Percentiles rank a stretch among this genome's conserved stretches.
Evolutionary conservation across 177 flowering plant genomes (phyloP).

Genomic region (Vitis hybrid): DNA sequence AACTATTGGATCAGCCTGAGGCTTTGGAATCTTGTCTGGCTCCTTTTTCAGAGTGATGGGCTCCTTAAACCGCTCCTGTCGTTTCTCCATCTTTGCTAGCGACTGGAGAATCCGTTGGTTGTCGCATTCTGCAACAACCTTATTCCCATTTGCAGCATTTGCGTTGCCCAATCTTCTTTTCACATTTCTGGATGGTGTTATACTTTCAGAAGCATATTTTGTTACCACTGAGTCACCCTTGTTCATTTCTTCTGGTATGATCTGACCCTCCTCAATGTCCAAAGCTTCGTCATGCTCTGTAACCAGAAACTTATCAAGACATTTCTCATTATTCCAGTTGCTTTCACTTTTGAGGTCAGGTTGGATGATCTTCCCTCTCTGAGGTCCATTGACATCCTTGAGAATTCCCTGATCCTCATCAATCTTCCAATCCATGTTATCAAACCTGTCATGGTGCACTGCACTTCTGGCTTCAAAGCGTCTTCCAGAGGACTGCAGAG

Average conservation of each 20-base stretch:
- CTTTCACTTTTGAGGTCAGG: conserved; percentile 10
- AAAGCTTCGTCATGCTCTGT: conserved; percentile 22
- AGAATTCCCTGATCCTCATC: conserved; percentile 10
- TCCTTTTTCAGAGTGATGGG: conserved; percentile 37
- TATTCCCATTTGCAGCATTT: conserved; percentile 15
- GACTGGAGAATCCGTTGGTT: conserved; percentile 46
- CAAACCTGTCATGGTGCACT: conserved; percentile 16
- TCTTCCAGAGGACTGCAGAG: conserved; percentile 54
- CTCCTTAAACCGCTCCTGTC: conserved; percentile 67
- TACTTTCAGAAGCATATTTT: conserved; percentile 17
- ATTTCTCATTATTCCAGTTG: conserved; percentile 17
- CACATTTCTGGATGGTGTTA: not conserved
- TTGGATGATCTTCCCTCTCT: conserved; percentile 6
- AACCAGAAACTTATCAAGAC: conserved; percentile 23
- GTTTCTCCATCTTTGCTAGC: conserved; percentile 63
- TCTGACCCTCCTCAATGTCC: conserved; percentile 57
- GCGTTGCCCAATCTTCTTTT: conserved; percentile 12
- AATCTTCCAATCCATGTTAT: conserved; percentile 7
- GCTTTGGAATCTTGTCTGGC: conserved; percentile 18
- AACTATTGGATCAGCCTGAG: conserved; percentile 19
- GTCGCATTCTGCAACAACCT: conserved; percentile 22
- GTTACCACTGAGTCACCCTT: conserved; percentile 5
- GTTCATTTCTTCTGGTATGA: conserved; percentile 26
- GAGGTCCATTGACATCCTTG: conserved; percentile 9
- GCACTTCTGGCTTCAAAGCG: conserved; percentile 25